These are phyloP conservation scores for Phytopythium kandeliae DNA, from an alignment of 352 stramenopile species.

Conservation along the genomic window DNA sequence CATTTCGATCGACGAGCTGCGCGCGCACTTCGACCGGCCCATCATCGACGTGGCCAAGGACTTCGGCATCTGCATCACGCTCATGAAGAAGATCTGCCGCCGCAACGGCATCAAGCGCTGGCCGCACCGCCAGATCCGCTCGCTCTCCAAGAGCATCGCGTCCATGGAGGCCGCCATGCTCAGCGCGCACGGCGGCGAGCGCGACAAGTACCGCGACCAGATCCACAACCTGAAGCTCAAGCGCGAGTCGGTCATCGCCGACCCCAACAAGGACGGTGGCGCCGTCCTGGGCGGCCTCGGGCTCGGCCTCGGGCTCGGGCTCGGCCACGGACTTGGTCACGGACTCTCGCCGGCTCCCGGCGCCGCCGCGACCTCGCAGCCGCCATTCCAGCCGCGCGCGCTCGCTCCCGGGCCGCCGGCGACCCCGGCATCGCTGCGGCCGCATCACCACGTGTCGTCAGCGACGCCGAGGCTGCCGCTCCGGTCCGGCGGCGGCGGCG, in stretches of 20 bases:
- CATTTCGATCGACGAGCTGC: slow-evolving; percentile 84
- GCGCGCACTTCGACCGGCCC: slow-evolving; percentile 78
- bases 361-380: neutral
- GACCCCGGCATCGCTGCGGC: slow-evolving; percentile 9
- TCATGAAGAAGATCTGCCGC: slow-evolving; percentile 86
- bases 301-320: too few species aligned
- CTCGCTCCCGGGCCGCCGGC: too few species aligned
- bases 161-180: slow-evolving; percentile 88
- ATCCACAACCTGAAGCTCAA: slow-evolving; percentile 79
- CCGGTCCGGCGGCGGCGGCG: too few species aligned
- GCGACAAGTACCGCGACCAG: slow-evolving; percentile 83
- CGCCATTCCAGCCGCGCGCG: too few species aligned
- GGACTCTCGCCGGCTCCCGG: neutral
- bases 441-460: slow-evolving; percentile 6
- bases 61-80: slow-evolving; percentile 88
- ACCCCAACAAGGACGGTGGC: slow-evolving; percentile 76
- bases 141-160: slow-evolving; percentile 82
- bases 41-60: slow-evolving; percentile 89
- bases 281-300: neutral
- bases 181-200: slow-evolving; percentile 66
- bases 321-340: too few species aligned
- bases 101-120: slow-evolving; percentile 79
- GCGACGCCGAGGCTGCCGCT: slow-evolving; percentile 13
- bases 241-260: slow-evolving; percentile 79
- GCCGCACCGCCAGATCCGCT: slow-evolving; percentile 81